These are phyloP conservation scores for Plantago major DNA, from an alignment of 257 asterid species.

Conservation along the genomic window DNA sequence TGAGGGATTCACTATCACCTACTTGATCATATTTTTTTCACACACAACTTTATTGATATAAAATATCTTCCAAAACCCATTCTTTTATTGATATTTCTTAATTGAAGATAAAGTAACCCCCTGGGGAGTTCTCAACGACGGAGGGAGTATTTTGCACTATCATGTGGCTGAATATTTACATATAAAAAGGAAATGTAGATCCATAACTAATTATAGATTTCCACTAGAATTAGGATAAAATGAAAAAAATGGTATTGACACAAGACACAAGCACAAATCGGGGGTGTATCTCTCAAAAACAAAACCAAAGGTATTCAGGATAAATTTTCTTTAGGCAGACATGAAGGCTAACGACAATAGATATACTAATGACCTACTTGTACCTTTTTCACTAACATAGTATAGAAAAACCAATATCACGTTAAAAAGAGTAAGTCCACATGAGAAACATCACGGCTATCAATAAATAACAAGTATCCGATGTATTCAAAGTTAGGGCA, in stretches of 20 bases:
- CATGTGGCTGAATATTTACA: constrained; percentile 2
- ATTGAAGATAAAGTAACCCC: too few relatives aligned
- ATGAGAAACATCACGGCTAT: not conserved
- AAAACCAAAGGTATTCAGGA: constrained; percentile 2
- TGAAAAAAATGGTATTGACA: not conserved
- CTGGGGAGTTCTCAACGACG: too few relatives aligned
- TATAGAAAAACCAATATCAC: constrained; percentile 8
- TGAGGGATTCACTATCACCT: too few relatives aligned
- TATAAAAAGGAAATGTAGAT: not conserved
- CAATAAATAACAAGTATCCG: too few relatives aligned
- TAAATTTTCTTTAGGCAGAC: constrained; percentile 5
- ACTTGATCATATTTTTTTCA: too few relatives aligned
- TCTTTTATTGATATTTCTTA: too few relatives aligned
- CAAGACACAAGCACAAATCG: not conserved
- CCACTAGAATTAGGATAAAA: not conserved
- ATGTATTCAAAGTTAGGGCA: constrained; percentile 13
- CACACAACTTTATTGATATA: too few relatives aligned
- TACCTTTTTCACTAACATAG: constrained; percentile 1
- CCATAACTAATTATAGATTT: not conserved
- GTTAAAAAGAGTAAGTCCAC: not conserved
- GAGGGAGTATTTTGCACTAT: not conserved
- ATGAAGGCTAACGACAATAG: not conserved
- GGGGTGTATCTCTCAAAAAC: not conserved
- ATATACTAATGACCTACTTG: constrained; percentile 1
- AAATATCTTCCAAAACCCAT: too few relatives aligned